phyloP scores from a whole-genome alignment of 768 basidiomycete species.

The Holtermannia corniformis region DNA sequence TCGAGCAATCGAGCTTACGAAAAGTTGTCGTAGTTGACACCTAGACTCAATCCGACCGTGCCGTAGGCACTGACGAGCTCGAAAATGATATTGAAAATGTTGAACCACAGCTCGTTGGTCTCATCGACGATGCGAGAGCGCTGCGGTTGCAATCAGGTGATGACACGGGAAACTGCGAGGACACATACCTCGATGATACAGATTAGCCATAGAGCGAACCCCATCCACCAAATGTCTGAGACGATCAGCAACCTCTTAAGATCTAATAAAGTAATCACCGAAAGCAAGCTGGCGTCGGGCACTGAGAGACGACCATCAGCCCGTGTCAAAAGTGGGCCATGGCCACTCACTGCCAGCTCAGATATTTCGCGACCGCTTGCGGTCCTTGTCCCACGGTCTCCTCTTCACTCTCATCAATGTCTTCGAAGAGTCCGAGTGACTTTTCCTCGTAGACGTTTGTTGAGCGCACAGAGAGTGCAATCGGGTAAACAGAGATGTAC shows the following conservation, averaged over 20 bases:
- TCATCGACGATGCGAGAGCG: slow-evolving; percentile 52
- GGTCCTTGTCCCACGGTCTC: slow-evolving; percentile 21
- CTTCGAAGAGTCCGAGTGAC: slow-evolving; percentile 68
- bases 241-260: background rate
- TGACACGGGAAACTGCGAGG: slow-evolving; percentile 2
- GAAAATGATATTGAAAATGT: slow-evolving; percentile 59
- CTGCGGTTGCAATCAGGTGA: slow-evolving; percentile 41
- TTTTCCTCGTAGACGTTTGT: slow-evolving; percentile 72
- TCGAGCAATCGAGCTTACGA: slow-evolving; percentile 4
- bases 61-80: slow-evolving; percentile 42
- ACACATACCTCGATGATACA: slow-evolving; percentile 79
- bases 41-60: slow-evolving; percentile 71
- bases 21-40: slow-evolving; percentile 54
- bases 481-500: slow-evolving; percentile 3
- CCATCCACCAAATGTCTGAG: slow-evolving; percentile 94
- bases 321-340: background rate
- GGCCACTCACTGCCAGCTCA: slow-evolving; percentile 37
- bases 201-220: slow-evolving; percentile 69
- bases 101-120: slow-evolving; percentile 60
- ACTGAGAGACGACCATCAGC: slow-evolving; percentile 5
- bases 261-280: slow-evolving; percentile 54
- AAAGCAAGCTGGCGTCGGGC: slow-evolving; percentile 67
- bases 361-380: slow-evolving; percentile 39
- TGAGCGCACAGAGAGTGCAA: slow-evolving; percentile 53
- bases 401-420: slow-evolving; percentile 44